Percentiles rank a stretch among this genome's conserved stretches.
Conservation (phyloP, 345 rosid species). For the Euclidium syriacum region DNA sequence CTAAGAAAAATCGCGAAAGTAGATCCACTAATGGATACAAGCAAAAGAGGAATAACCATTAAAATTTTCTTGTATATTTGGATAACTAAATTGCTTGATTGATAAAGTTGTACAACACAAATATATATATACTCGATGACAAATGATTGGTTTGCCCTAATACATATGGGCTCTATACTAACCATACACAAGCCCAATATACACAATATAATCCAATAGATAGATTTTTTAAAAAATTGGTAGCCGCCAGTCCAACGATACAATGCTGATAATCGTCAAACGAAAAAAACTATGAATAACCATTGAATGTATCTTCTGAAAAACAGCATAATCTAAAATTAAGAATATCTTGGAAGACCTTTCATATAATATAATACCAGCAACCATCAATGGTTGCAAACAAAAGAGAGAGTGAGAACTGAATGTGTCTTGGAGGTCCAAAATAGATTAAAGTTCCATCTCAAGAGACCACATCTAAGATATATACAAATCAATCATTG, state of each 20-base stretch:
- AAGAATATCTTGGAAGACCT: not conserved
- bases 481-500: not conserved
- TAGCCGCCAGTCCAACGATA: too few relatives aligned
- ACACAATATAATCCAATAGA: too few relatives aligned
- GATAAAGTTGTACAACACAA: too few relatives aligned
- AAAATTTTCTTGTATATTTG: too few relatives aligned
- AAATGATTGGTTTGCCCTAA: too few relatives aligned
- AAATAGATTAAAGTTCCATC: not conserved
- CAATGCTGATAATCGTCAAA: not conserved
- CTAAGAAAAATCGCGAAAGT: not conserved
- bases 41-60: too few relatives aligned
- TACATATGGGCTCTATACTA: too few relatives aligned
- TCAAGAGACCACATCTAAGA: constrained; percentile 1
- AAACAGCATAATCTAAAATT: not conserved
- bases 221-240: too few relatives aligned
- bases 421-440: not conserved
- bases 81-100: too few relatives aligned
- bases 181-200: too few relatives aligned
- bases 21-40: not conserved
- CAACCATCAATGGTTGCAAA: not conserved
- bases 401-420: not conserved
- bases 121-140: too few relatives aligned
- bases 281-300: not conserved
- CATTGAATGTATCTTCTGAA: not conserved
- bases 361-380: not conserved